A percentile compares a stretch with the other conserved stretches of the same genome.
phyloP scores from a whole-genome alignment of 2,329 filamentous ascomycete species.

The Sclerotiophoma versabilis region DNA sequence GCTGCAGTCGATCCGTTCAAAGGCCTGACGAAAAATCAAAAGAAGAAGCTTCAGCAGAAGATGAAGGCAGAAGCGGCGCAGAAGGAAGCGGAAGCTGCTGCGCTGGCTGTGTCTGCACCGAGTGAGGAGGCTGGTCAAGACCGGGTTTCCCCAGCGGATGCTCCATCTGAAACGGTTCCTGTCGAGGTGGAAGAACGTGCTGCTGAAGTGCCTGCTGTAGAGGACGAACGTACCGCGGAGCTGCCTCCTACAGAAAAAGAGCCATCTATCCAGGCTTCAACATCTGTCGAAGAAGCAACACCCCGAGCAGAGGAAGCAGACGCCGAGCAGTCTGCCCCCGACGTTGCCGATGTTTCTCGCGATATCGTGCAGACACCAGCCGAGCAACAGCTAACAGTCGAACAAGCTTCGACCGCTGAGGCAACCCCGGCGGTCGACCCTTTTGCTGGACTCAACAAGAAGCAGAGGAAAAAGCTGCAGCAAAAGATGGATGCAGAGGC shows the following conservation, averaged over 20 bases:
- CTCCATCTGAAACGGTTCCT: not conserved
- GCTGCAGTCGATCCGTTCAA: not conserved
- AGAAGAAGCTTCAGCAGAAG: constrained; percentile 35
- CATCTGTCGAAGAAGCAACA: not conserved
- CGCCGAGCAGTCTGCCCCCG: not conserved
- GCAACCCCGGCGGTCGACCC: not conserved
- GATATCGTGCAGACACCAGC: not conserved
- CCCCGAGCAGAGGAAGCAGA: not conserved
- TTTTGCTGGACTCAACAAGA: constrained; percentile 14
- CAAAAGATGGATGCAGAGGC: constrained; percentile 25
- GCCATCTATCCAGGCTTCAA: not conserved
- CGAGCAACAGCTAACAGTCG: not conserved
- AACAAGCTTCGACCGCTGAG: not conserved
- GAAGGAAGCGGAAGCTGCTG: constrained; percentile 11
- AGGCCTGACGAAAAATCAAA: constrained; percentile 9
- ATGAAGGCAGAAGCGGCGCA: constrained; percentile 10
- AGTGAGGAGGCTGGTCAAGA: not conserved
- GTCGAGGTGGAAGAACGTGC: not conserved
- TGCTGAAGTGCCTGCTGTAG: too few species aligned
- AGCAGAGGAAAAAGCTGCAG: constrained; percentile 32
- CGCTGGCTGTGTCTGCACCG: not conserved
- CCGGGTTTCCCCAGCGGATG: not conserved
- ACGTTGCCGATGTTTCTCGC: not conserved
- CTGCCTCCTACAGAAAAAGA: not conserved
- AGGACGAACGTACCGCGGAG: too few species aligned